Conservation (phyloP, 1,284 basidiomycete species). For the Fereydounia khargensis region DNA sequence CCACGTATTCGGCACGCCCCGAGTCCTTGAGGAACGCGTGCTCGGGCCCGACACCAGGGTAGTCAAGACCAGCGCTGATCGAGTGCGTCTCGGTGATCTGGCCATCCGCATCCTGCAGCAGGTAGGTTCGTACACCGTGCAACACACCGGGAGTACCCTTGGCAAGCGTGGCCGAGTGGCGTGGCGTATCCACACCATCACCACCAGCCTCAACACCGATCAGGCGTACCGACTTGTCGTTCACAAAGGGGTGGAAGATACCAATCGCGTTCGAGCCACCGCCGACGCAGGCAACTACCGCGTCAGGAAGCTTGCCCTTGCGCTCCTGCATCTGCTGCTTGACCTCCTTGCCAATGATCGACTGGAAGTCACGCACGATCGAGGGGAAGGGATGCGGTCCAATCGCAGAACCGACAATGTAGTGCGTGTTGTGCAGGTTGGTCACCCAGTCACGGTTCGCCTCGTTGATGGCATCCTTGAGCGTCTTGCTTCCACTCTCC, state of each 20-base stretch:
- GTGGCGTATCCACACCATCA: constrained; percentile 79
- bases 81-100: constrained; percentile 98
- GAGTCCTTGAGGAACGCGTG: constrained; percentile 95
- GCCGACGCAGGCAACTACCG: constrained; percentile 92
- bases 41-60: constrained; percentile 83
- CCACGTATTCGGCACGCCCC: constrained; percentile 86
- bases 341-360: constrained; percentile 91
- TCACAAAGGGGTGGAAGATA: constrained; percentile 48
- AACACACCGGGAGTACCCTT: constrained; percentile 90
- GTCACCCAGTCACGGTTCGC: constrained; percentile 83
- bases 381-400: constrained; percentile 99
- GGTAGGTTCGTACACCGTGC: constrained; percentile 92
- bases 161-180: constrained; percentile 87
- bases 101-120: constrained; percentile 81
- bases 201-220: constrained; percentile 56
- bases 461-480: constrained; percentile 76
- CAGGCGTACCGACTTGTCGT: constrained; percentile 46
- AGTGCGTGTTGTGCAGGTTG: constrained; percentile 81
- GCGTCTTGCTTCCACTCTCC: constrained; percentile 86
- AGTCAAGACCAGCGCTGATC: constrained; percentile 81
- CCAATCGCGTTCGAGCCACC: constrained; percentile 98
- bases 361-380: constrained; percentile 96
- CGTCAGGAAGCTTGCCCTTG: constrained; percentile 84
- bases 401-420: constrained; percentile 93
- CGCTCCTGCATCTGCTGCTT: constrained; percentile 76